Conservation (phyloP, 1,139 yeast species). For the Diutina neorugosa region DNA sequence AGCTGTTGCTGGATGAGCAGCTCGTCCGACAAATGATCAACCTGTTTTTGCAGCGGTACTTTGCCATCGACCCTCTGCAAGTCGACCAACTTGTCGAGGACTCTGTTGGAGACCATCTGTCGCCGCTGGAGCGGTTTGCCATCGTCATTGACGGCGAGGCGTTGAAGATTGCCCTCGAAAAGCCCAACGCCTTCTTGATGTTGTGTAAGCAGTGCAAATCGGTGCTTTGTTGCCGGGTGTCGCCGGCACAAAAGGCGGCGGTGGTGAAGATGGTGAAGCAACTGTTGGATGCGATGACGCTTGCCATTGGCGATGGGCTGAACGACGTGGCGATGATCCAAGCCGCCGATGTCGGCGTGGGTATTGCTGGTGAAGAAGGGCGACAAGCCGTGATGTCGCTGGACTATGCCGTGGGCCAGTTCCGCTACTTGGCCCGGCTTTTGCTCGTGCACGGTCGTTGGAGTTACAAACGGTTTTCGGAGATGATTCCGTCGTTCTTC, state of each 20-base stretch:
- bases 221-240: constrained; percentile 89
- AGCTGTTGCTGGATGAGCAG: constrained; percentile 4
- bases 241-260: constrained; percentile 94
- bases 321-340: constrained; percentile 99
- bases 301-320: constrained; percentile 97
- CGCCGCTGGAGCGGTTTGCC: constrained; percentile 70
- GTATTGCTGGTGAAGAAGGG: constrained; percentile 98
- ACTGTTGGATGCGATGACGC: constrained; percentile 72
- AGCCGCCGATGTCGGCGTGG: constrained; percentile 95
- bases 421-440: constrained; percentile 68
- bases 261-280: constrained; percentile 79
- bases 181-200: constrained; percentile 52
- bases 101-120: constrained; percentile 62
- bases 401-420: constrained; percentile 94
- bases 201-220: constrained; percentile 90
- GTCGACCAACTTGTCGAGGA: constrained; percentile 34
- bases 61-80: constrained; percentile 24
- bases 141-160: constrained; percentile 93
- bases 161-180: constrained; percentile 10
- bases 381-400: constrained; percentile 97
- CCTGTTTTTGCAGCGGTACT: constrained; percentile 7
- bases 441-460: constrained; percentile 90
- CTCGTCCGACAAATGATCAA: constrained; percentile 8
- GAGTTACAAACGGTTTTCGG: constrained; percentile 85
- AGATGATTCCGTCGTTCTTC: constrained; percentile 90